Evolutionary conservation across 345 rosid genomes (phyloP), one percentile per base, ranked within the genome.

Genomic region (Syzygium aromaticum): DNA sequence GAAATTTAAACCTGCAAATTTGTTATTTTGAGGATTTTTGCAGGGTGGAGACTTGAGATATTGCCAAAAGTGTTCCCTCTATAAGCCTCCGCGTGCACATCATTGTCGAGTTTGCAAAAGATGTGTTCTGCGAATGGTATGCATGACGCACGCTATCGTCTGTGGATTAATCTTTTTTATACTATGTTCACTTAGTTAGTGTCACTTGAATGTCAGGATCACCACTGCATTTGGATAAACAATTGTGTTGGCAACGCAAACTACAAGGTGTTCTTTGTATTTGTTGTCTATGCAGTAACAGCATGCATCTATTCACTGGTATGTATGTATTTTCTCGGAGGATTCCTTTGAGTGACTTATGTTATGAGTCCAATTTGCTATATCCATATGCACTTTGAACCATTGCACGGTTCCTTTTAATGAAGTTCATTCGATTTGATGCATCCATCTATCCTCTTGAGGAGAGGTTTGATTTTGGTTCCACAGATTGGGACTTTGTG

Each of bases 191-290:
- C 54, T 91, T 93, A 86, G 90, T 89, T 17, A 90, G 85, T 89
- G 78, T 87, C 88, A 90, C 86, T 94, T 95, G 90, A 89, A 92
- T 95, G 86, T 83, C 86, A 97, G 99, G 99, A 97, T 87, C 99
- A 97, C 86, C 99, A 97, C 89, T 97, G 99, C 94, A 95, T 96
- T 53, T 97, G 99, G 99, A 97, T 97, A 92, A 96, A 93, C 90
- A 97, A 97, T 85, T 97, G 99, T 64, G 98, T 97, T 6, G 99
- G 99, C 88, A 98, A 96, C 86, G 92, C 96, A 88, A 97, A 97
- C 94, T 97, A 97, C 89, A 97, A 96, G 93, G 95, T 89, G 90
- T 97, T 97, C 94, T 96, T 97, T 86, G 88, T 93, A 88, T 96
- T 97, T 87, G 94, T 97, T 88, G 91, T 95, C 56, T 93, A 94